These are phyloP conservation scores for Trichoderma citrinoviride DNA, from an alignment of 2,329 filamentous ascomycete genomes.

Conservation along the genomic window DNA sequence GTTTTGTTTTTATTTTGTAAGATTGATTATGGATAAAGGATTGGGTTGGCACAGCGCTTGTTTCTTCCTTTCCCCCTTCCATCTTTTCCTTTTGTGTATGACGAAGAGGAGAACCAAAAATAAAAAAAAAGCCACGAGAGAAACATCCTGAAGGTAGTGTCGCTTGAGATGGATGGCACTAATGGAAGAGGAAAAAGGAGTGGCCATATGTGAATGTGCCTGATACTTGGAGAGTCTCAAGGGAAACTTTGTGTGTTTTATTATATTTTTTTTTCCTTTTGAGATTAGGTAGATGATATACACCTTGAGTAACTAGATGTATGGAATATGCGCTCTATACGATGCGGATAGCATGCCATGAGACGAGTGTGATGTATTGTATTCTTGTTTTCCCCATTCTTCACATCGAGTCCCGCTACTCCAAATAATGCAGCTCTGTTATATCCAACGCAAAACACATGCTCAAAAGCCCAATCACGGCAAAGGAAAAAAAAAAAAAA, in stretches of 20 bases:
- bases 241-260: neutral
- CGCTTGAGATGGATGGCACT: neutral
- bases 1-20: constrained; percentile 6
- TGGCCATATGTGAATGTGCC: constrained; percentile 1
- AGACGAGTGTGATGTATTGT: too few species aligned
- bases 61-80: constrained; percentile 3
- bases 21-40: constrained; percentile 8
- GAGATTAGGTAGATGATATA: neutral
- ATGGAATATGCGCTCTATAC: constrained; percentile 1
- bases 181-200: neutral
- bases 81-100: neutral
- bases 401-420: too few species aligned
- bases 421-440: too few species aligned
- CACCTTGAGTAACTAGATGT: constrained; percentile 19
- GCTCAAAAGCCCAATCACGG: too few species aligned
- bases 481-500: too few species aligned
- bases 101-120: neutral
- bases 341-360: too few species aligned
- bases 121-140: neutral
- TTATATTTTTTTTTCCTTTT: neutral
- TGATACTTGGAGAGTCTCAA: constrained; percentile 19
- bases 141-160: neutral
- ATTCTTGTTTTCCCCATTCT: too few species aligned
- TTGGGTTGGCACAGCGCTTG: constrained; percentile 17
- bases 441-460: too few species aligned